Conservation (phyloP, 75 land plant genomes). For the Cunninghamia lanceolata region DNA sequence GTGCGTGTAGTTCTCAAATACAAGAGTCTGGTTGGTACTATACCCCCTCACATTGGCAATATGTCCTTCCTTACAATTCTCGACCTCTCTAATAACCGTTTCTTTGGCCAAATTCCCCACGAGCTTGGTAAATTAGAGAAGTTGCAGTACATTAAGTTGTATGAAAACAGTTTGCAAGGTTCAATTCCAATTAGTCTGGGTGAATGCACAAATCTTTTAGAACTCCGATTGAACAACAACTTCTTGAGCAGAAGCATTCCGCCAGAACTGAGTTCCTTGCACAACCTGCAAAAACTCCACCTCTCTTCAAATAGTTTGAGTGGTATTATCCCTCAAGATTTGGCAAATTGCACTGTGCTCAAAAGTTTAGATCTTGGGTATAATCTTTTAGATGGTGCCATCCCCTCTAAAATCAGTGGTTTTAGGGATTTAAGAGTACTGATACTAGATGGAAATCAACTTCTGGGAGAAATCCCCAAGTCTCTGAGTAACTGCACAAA, state of each 20-base stretch:
- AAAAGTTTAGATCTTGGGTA: conserved; percentile 9
- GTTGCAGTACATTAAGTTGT: no score
- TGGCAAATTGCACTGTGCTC: conserved; percentile 6
- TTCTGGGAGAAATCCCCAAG: conserved; percentile 20
- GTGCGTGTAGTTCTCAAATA: no score
- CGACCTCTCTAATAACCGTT: conserved; percentile 14
- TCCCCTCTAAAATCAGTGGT: conserved; percentile 10
- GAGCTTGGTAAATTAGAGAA: neutral
- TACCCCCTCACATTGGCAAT: no score
- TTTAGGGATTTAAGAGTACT: conserved; percentile 12
- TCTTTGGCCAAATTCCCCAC: conserved; percentile 15
- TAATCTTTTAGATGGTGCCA: conserved; percentile 24
- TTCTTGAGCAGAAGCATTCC: conserved; percentile 17
- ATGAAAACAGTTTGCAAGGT: no score
- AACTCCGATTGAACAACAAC: conserved; percentile 12
- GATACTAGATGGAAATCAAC: conserved; percentile 16
- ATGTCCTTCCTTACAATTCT: conserved; percentile 9
- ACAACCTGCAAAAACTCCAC: no score
- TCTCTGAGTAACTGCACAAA: neutral
- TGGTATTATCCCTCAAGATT: no score
- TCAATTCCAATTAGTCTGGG: conserved; percentile 40
- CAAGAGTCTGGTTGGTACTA: no score
- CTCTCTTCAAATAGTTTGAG: no score
- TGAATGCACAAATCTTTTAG: conserved; percentile 13
- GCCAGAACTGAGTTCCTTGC: neutral